Conservation (phyloP, 805 yeast genomes). For the Candida qinlingensis region DNA sequence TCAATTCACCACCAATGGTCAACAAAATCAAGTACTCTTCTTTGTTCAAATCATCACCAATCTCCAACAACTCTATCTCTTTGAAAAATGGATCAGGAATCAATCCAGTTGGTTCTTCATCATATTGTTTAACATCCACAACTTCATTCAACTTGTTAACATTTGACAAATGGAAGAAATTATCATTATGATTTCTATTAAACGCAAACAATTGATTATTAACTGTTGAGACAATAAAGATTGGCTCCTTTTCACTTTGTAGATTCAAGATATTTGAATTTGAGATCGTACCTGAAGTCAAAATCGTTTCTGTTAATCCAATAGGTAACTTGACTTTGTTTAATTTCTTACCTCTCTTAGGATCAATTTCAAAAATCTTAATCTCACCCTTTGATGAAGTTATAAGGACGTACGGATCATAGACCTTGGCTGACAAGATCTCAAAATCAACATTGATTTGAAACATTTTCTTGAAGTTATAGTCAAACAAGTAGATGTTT, state of each 20-base stretch:
- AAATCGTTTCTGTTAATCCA: conserved; percentile 40
- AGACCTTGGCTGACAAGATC: conserved; percentile 56
- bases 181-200: conserved; percentile 42
- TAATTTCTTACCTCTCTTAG: conserved; percentile 28
- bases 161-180: conserved; percentile 33
- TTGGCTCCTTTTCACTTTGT: conserved; percentile 28
- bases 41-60: conserved; percentile 53
- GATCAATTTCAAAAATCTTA: conserved; percentile 44
- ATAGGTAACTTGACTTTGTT: conserved; percentile 32
- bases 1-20: conserved; percentile 78
- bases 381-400: conserved; percentile 70
- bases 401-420: conserved; percentile 58
- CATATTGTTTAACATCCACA: conserved; percentile 33
- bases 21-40: conserved; percentile 65
- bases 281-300: conserved; percentile 65
- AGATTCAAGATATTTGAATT: conserved; percentile 38
- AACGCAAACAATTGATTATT: conserved; percentile 69
- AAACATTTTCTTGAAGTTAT: conserved; percentile 48
- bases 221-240: conserved; percentile 66
- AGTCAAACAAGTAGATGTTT: conserved; percentile 57
- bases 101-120: conserved; percentile 29
- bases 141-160: conserved; percentile 32
- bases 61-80: conserved; percentile 54
- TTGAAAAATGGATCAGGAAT: conserved; percentile 72
- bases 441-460: conserved; percentile 53